phyloP scores from a whole-genome alignment of 176 grass and related monocot genomes.

The Oryza longistaminata region DNA sequence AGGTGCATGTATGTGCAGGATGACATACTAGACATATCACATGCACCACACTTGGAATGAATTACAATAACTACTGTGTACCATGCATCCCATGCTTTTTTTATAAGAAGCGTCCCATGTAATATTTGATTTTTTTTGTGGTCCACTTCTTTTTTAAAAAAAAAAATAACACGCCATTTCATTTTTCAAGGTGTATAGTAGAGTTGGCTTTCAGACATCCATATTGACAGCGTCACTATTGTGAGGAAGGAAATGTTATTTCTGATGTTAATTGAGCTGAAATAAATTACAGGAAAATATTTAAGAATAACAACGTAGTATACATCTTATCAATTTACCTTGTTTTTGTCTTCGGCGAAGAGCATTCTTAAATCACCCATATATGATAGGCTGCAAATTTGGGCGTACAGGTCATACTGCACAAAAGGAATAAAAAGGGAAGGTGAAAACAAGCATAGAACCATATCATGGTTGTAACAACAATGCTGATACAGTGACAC shows the following conservation, averaged over 20 bases:
- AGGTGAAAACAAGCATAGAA: constrained; percentile 32
- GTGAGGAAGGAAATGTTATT: neutral
- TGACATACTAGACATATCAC: neutral
- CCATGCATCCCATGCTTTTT: neutral
- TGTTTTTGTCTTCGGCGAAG: constrained; percentile 94
- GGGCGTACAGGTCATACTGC: constrained; percentile 81
- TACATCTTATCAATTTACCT: constrained; percentile 44
- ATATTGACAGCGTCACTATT: neutral
- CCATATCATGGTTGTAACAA: constrained; percentile 18
- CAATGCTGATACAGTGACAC: neutral
- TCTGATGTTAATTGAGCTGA: constrained; percentile 6
- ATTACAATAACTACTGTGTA: neutral
- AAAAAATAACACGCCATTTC: neutral
- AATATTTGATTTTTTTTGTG: neutral
- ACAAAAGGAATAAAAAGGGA: constrained; percentile 14
- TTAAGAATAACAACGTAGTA: neutral
- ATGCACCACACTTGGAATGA: neutral
- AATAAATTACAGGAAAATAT: neutral
- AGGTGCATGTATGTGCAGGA: neutral
- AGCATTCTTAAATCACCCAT: constrained; percentile 95
- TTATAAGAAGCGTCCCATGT: neutral
- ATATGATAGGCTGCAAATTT: constrained; percentile 89
- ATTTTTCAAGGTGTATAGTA: neutral
- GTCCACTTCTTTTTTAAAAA: neutral
- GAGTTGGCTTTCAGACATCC: neutral